Percentiles rank a stretch among this genome's conserved stretches.
phyloP scores from a whole-genome alignment of 768 basidiomycete genomes.

The Gloeophyllum trabeum region DNA sequence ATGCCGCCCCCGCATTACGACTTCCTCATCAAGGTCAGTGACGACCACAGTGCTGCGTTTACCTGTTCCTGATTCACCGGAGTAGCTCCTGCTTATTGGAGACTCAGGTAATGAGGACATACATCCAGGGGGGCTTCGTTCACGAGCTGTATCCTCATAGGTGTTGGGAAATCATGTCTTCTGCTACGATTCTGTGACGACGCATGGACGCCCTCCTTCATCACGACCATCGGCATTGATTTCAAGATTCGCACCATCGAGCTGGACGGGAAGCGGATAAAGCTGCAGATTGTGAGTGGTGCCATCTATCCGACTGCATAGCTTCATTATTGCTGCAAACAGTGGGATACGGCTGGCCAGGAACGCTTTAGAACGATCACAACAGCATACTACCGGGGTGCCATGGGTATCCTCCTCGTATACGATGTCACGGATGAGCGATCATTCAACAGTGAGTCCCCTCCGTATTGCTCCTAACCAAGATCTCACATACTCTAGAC shows the following conservation, averaged over 20 bases:
- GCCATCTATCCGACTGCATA: neutral
- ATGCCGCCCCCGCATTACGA: conserved; percentile 96
- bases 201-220: conserved; percentile 98
- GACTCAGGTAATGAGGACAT: conserved; percentile 85
- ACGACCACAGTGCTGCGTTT: conserved; percentile 2
- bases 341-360: conserved; percentile 99
- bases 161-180: conserved; percentile 96
- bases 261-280: conserved; percentile 94
- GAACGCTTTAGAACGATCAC: conserved; percentile 98
- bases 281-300: conserved; percentile 87
- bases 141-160: conserved; percentile 24
- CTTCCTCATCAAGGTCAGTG: conserved; percentile 79
- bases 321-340: conserved; percentile 3
- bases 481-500: conserved; percentile 36
- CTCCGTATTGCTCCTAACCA: neutral
- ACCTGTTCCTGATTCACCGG: conserved; percentile 6
- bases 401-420: conserved; percentile 97
- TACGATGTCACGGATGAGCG: conserved; percentile 95
- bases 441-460: conserved; percentile 86
- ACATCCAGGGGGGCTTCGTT: too few species aligned
- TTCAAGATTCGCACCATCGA: conserved; percentile 99
- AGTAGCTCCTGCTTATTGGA: conserved; percentile 88
- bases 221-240: conserved; percentile 98
- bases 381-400: conserved; percentile 97
- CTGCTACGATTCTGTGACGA: conserved; percentile 97